Evolutionary conservation across 257 asterid genomes (phyloP).

Genomic region (Solanum clarkiae): DNA sequence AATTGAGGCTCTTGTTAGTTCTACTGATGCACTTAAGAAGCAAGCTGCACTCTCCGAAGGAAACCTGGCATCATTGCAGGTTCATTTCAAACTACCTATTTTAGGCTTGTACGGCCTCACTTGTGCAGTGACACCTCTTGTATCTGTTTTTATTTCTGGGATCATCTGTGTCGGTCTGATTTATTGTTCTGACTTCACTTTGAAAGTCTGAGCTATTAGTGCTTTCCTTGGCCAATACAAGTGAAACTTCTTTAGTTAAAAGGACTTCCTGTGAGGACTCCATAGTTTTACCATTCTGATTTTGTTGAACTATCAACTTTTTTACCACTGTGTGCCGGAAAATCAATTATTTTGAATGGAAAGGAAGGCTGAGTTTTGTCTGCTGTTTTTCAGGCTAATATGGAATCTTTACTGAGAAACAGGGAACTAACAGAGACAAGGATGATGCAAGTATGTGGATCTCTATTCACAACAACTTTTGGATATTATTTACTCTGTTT

Average conservation of each 20-base stretch:
- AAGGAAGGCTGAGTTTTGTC: neutral
- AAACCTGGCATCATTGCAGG: constrained; percentile 87
- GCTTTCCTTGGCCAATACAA: neutral
- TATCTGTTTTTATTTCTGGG: neutral
- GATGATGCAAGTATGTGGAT: constrained; percentile 90
- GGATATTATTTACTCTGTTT: neutral
- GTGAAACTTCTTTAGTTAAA: neutral
- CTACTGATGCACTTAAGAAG: constrained; percentile 75
- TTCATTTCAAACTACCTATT: constrained; percentile 8
- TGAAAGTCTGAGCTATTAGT: neutral
- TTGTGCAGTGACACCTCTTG: neutral
- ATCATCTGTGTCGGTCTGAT: neutral
- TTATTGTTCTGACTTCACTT: neutral
- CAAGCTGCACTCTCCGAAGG: constrained; percentile 92
- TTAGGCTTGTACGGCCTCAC: neutral
- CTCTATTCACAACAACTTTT: neutral
- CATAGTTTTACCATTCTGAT: neutral
- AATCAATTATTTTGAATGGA: neutral
- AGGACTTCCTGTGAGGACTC: neutral
- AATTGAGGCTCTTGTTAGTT: constrained; percentile 73
- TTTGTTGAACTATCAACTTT: neutral
- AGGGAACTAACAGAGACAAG: constrained; percentile 98
- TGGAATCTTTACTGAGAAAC: constrained; percentile 85
- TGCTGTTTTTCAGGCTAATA: constrained; percentile 50
- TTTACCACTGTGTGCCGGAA: neutral